A percentile compares a stretch with the other conserved stretches of the same genome.
phyloP scores from a whole-genome alignment of 2,329 filamentous ascomycete species.

The Chaetomium olivaceum region DNA sequence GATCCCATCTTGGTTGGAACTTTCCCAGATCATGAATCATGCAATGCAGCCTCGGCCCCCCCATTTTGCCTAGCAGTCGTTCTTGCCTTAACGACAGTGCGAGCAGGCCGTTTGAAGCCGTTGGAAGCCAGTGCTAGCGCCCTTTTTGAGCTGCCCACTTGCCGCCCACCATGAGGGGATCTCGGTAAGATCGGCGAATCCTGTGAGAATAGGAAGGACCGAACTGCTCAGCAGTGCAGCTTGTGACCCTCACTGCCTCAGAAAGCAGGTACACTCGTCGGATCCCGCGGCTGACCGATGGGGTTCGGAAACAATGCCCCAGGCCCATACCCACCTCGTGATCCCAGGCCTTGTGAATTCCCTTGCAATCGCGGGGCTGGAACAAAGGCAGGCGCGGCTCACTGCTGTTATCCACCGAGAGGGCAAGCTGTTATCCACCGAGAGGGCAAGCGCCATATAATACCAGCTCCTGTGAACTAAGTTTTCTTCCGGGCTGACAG shows the following conservation, averaged over 20 bases:
- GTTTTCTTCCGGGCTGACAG: background rate
- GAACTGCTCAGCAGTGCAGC: background rate
- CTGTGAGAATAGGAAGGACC: background rate
- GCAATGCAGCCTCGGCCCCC: background rate
- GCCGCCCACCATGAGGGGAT: background rate
- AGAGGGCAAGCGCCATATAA: background rate
- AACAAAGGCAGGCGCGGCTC: background rate
- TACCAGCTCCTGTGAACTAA: background rate
- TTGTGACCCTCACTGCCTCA: background rate
- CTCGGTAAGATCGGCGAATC: background rate
- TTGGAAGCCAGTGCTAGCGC: constrained; percentile 2
- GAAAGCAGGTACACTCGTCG: background rate
- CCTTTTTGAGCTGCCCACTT: background rate
- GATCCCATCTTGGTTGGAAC: background rate
- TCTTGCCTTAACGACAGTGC: background rate
- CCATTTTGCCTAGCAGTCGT: background rate
- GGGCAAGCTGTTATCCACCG: background rate
- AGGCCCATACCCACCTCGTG: background rate
- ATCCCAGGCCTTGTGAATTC: background rate
- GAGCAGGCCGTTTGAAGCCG: background rate
- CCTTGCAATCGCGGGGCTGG: background rate
- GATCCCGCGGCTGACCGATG: background rate
- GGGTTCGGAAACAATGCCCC: background rate
- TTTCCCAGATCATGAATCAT: background rate
- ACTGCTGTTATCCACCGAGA: background rate